Evolutionary conservation across 2,329 filamentous ascomycete genomes (phyloP).

Genomic region (Colletotrichum godetiae): DNA sequence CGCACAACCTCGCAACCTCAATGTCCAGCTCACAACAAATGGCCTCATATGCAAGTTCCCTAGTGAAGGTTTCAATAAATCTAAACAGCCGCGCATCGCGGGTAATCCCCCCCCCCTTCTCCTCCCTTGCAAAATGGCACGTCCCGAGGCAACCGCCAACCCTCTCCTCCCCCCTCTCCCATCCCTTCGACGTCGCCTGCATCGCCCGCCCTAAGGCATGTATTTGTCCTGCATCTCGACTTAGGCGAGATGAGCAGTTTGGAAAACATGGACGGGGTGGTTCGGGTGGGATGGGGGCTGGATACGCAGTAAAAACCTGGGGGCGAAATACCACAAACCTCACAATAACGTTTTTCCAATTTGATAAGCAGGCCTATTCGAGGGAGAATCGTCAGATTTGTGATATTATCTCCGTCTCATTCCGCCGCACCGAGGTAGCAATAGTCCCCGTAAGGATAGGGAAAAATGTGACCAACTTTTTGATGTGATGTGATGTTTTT

Average conservation of each 20-base stretch:
- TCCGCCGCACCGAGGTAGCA: background rate
- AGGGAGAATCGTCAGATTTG: too few relatives aligned
- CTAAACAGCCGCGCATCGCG: conserved; percentile 15
- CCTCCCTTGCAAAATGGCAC: background rate
- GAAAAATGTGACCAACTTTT: background rate
- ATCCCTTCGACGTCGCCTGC: background rate
- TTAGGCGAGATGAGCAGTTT: conserved; percentile 28
- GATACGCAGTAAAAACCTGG: background rate
- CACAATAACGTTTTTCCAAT: background rate
- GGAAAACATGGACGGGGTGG: background rate
- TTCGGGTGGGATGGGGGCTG: background rate
- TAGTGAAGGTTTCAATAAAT: background rate
- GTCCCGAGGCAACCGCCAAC: background rate
- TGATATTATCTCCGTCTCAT: background rate
- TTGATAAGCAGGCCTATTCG: background rate
- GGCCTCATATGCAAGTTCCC: background rate
- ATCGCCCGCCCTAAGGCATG: conserved; percentile 7
- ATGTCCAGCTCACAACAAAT: background rate
- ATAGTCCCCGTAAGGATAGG: background rate
- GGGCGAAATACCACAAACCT: background rate
- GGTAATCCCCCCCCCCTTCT: background rate
- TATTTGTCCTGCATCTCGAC: conserved; percentile 25
- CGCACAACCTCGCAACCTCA: background rate
- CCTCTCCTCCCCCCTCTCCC: background rate
- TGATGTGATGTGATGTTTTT: background rate